These are phyloP conservation scores for Pythium periplocum DNA, from an alignment of 352 stramenopile genomes.

Conservation along the genomic window DNA sequence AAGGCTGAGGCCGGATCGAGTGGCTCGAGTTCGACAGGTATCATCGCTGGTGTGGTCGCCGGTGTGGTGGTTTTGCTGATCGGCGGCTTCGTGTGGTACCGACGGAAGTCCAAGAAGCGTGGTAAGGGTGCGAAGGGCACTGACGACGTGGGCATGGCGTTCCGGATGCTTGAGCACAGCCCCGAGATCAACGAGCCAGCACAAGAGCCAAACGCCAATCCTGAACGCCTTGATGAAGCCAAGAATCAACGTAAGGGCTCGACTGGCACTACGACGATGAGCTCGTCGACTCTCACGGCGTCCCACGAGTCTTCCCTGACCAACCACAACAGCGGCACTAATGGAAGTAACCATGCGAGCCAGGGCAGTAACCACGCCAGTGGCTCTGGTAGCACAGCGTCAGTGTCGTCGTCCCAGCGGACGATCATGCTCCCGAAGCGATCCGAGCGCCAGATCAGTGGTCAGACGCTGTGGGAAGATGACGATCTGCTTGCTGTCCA, in stretches of 20 bases:
- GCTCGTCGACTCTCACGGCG: too few relatives aligned
- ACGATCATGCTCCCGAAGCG: slow-evolving; percentile 1
- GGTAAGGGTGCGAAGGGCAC: background rate
- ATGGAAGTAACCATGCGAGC: too few relatives aligned
- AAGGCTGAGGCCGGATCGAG: background rate
- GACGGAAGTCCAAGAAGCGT: background rate
- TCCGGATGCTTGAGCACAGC: too few relatives aligned
- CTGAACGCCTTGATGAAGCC: too few relatives aligned
- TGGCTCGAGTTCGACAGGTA: background rate
- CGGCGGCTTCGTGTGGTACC: background rate
- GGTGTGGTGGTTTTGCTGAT: slow-evolving; percentile 1
- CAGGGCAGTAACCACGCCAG: too few relatives aligned
- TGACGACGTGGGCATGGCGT: background rate
- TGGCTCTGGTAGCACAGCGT: background rate
- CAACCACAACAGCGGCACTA: too few relatives aligned
- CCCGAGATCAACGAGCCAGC: too few relatives aligned
- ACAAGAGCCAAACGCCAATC: too few relatives aligned
- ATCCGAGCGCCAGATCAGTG: slow-evolving; percentile 5
- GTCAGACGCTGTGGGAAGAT: slow-evolving; percentile 43
- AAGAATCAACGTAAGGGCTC: too few relatives aligned
- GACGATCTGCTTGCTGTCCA: slow-evolving; percentile 44
- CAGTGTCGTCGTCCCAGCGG: slow-evolving; percentile 8
- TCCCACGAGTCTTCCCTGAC: too few relatives aligned
- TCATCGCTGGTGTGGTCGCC: slow-evolving; percentile 2
- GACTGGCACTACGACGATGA: too few relatives aligned